Evolutionary conservation across 805 yeast species (phyloP), one percentile per base, ranked within the genome.

Genomic region (Candida orba): DNA sequence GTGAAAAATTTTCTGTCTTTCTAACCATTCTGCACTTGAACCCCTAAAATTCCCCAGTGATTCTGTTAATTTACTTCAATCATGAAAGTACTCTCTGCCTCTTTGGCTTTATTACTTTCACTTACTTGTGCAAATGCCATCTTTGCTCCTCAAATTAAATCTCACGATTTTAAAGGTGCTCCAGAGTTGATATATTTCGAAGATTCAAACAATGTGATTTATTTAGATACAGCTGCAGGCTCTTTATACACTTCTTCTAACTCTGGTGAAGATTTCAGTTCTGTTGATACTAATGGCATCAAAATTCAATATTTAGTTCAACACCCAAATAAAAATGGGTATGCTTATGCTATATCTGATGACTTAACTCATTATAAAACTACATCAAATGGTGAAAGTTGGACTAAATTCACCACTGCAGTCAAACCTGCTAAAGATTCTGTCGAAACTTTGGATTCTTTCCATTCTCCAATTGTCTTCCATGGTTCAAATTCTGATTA

Each of bases 211-310:
- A 40, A 41, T 27, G 42, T 55, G 8, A 40, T 46, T 3, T 53
- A 51, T 25, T 42, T 55, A 12, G 60, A 56, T 34, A 48, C 44
- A 13, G 38, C 39, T n/a, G 40, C 66, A 1, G 63, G 63, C 6
- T 53, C 54, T 30, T 40, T 77, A 13, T 69, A 65, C 55, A 51
- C 68, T 3, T 76, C 83, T 6, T 57, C 50, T 23, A 74, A 80
- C 51, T 73, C 68, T 36, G 80, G 79, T 17, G 57, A 43, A 4
- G 47, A 59, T 1, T 79, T 78, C 65, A 42, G 52, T 13, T 53
- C 62, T 36, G 66, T 76, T 3, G 59, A 65, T 27, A 58, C 67
- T 8, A 64, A 70, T 31, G 66, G 72, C n/a, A 64, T 57, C 37
- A 53, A 50, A 22, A 49, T 51, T 37, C 53, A 63, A 15, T 46